Evolutionary conservation across 257 asterid species (phyloP).

Genomic region (Salvia rosmarinus): DNA sequence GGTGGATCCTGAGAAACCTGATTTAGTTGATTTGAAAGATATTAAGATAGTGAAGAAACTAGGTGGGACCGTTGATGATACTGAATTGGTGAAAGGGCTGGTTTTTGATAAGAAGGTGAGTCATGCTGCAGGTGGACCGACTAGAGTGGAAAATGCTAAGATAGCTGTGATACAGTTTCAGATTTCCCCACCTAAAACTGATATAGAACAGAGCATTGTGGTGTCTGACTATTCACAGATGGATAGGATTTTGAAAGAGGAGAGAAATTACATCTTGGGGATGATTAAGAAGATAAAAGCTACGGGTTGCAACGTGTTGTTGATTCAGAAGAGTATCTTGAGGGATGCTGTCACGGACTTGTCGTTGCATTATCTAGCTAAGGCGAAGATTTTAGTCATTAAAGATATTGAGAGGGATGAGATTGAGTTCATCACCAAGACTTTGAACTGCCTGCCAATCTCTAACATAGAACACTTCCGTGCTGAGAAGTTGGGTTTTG

Average conservation of each 20-base stretch:
- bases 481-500: conserved; percentile 82
- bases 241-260: conserved; percentile 99
- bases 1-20: conserved; percentile 89
- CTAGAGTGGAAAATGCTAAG: conserved; percentile 90
- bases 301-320: conserved; percentile 85
- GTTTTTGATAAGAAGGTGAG: conserved; percentile 98
- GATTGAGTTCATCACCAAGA: conserved; percentile 97
- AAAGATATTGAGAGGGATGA: conserved; percentile 98
- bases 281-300: conserved; percentile 97
- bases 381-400: conserved; percentile 91
- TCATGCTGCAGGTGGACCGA: conserved; percentile 91
- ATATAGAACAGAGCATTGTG: conserved; percentile 94
- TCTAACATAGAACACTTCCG: conserved; percentile 94
- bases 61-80: conserved; percentile 97
- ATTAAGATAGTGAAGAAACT: conserved; percentile 87
- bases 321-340: conserved; percentile 98
- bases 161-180: conserved; percentile 94
- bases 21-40: conserved; percentile 88
- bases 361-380: conserved; percentile 88
- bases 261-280: conserved; percentile 87
- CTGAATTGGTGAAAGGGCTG: conserved; percentile 77
- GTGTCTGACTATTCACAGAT: conserved; percentile 97
- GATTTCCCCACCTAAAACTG: conserved; percentile 97
- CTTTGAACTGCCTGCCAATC: conserved; percentile 93
- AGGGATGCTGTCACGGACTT: conserved; percentile 97